These are phyloP conservation scores for Letharia columbiana DNA, from an alignment of 495 filamentous ascomycete genomes.

Conservation along the genomic window DNA sequence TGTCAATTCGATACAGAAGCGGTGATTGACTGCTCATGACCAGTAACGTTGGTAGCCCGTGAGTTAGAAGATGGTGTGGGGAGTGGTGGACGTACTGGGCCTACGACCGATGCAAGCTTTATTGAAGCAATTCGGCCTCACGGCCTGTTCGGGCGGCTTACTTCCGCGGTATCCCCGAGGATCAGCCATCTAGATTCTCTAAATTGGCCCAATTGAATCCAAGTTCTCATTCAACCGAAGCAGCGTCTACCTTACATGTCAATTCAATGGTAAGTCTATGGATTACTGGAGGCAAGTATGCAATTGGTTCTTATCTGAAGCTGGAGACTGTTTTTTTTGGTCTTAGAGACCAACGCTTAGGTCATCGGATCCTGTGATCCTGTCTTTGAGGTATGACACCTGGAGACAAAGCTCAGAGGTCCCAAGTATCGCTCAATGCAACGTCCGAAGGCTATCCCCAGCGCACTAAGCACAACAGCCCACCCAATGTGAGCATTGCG, in stretches of 20 bases:
- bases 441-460: conserved; percentile 10
- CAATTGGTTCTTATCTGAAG: conserved; percentile 51
- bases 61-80: not conserved
- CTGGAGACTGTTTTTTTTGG: conserved; percentile 34
- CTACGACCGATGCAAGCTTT: not conserved
- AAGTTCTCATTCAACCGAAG: not conserved
- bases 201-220: no score
- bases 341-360: conserved; percentile 12
- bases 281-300: not conserved
- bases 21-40: not conserved
- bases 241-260: not conserved
- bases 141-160: not conserved
- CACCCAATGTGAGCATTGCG: conserved; percentile 16
- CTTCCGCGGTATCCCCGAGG: not conserved
- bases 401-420: conserved; percentile 4
- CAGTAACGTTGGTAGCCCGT: not conserved
- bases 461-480: conserved; percentile 8
- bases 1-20: not conserved
- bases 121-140: conserved; percentile 1
- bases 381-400: conserved; percentile 13
- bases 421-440: conserved; percentile 13
- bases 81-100: not conserved
- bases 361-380: conserved; percentile 15
- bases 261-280: not conserved
- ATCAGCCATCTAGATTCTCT: not conserved